Base-by-base conservation (phyloP, 768 basidiomycete species). In the Solioccasus polychromus region DNA sequence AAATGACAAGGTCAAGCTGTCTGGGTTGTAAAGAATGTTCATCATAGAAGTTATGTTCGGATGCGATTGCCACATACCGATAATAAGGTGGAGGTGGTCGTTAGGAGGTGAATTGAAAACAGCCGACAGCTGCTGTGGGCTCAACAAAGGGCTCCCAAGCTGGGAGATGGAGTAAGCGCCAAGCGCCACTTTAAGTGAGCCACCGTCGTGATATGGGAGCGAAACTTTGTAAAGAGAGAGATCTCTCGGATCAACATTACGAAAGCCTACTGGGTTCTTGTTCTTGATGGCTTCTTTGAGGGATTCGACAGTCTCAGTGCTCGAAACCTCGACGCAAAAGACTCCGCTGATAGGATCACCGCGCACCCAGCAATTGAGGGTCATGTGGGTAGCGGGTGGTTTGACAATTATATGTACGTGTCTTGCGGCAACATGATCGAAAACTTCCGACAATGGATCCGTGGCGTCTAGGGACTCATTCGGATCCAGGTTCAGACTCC, bases 331-430 rank as follows among this genome's bases (percentile, higher is more conserved):
- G 34, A 55, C 37, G 5, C 11, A 11, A 11, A 26, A 26, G 15
- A 37, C 18, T 5, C 4, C 7, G 2, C 23, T n/a, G 9, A 17
- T 12, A 1, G 31, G 15, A 2, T 35, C 6, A 23, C 43, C 44
- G 7, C 17, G 26, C 1, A 48, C 29, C 44, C 39, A 50, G 24
- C 35, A 48, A 28, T 35, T 36, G 18, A 52, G 24, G 29, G 39
- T n/a, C 26, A 26, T 26, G 26, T 26, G n/a, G n/a, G n/a, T n/a
- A n/a, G n/a, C n/a, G n/a, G n/a, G n/a, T n/a, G n/a, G n/a, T n/a
- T n/a, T n/a, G n/a, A n/a, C n/a, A n/a, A n/a, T n/a, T n/a, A n/a
- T n/a, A n/a, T n/a, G n/a, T n/a, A n/a, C n/a, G n/a, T n/a, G n/a
- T n/a, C n/a, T n/a, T n/a, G n/a, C n/a, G n/a, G n/a, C n/a, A n/a